phyloP scores from a whole-genome alignment of 306 rosid species.

The Argentina anserina region DNA sequence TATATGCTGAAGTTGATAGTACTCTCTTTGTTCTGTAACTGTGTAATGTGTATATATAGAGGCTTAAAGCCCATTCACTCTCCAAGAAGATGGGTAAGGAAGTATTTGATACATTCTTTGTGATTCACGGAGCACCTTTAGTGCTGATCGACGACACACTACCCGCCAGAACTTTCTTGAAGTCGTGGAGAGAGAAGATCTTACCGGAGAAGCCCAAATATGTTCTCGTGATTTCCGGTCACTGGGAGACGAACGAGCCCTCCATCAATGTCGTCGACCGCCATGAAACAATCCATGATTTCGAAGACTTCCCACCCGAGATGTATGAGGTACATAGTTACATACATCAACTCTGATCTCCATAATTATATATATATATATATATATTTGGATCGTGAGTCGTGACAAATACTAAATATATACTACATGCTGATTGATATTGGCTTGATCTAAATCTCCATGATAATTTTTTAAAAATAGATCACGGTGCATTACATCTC shows the following conservation, averaged over 20 bases:
- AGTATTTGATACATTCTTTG: slow-evolving; percentile 46
- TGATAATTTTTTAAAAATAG: too few relatives aligned
- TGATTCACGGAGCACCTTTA: slow-evolving; percentile 66
- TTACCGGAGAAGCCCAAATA: slow-evolving; percentile 37
- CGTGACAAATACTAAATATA: too few relatives aligned
- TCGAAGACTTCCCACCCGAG: slow-evolving; percentile 55
- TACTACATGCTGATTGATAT: too few relatives aligned
- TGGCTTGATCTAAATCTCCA: not conserved
- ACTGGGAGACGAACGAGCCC: slow-evolving; percentile 66
- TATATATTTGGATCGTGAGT: too few relatives aligned
- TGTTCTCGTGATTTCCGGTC: slow-evolving; percentile 61
- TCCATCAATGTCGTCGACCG: slow-evolving; percentile 43
- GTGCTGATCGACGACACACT: slow-evolving; percentile 45
- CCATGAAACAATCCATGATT: slow-evolving; percentile 71
- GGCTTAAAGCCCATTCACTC: too few relatives aligned
- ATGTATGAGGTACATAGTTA: slow-evolving; percentile 39
- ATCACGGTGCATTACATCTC: not conserved
- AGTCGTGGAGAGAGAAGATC: slow-evolving; percentile 48
- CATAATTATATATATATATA: too few relatives aligned
- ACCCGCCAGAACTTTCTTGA: slow-evolving; percentile 47
- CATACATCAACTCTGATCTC: not conserved
- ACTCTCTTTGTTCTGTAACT: too few relatives aligned
- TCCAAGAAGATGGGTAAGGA: slow-evolving; percentile 3
- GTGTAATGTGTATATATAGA: too few relatives aligned
- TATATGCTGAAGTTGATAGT: too few relatives aligned